phyloP scores from a whole-genome alignment of 2,329 filamentous ascomycete species.

The Remersonia thermophila region DNA sequence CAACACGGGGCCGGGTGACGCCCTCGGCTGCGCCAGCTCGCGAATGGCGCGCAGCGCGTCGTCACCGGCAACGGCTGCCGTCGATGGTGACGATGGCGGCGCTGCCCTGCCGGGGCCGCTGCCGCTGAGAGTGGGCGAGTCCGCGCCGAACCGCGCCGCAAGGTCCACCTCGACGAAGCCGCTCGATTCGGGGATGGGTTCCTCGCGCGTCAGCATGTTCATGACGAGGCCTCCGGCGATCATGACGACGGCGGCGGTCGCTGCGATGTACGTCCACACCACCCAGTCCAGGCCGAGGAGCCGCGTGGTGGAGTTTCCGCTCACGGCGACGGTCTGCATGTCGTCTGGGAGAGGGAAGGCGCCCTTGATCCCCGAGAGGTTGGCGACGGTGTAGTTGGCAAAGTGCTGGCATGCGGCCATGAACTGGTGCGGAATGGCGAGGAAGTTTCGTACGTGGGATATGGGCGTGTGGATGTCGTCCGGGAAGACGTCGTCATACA shows the following conservation, averaged over 20 bases:
- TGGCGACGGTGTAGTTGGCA: conserved; percentile 3
- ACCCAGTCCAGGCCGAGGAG: conserved; percentile 1
- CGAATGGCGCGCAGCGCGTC: not conserved
- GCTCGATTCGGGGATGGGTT: conserved; percentile 1
- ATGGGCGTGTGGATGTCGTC: conserved; percentile 4
- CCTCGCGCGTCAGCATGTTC: conserved; percentile 1
- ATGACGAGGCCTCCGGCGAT: not conserved
- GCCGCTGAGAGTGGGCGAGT: too few relatives aligned
- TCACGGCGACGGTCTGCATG: not conserved
- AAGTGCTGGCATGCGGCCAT: conserved; percentile 4
- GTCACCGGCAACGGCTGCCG: not conserved
- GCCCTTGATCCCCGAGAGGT: not conserved
- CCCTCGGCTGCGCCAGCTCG: not conserved
- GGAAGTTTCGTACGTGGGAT: conserved; percentile 4
- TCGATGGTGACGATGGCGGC: not conserved
- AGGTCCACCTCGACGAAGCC: conserved; percentile 6
- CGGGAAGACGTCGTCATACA: conserved; percentile 5
- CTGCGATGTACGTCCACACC: conserved; percentile 2
- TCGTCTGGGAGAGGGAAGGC: conserved; percentile 2
- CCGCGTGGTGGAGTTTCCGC: conserved; percentile 1
- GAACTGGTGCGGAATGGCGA: conserved; percentile 6
- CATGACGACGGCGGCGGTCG: not conserved
- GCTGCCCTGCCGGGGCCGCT: too few relatives aligned
- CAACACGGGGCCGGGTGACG: not conserved
- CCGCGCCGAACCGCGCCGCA: conserved; percentile 1